Base-by-base conservation (phyloP, 2,329 filamentous ascomycete species). In the Nigrospora sphaerica region DNA sequence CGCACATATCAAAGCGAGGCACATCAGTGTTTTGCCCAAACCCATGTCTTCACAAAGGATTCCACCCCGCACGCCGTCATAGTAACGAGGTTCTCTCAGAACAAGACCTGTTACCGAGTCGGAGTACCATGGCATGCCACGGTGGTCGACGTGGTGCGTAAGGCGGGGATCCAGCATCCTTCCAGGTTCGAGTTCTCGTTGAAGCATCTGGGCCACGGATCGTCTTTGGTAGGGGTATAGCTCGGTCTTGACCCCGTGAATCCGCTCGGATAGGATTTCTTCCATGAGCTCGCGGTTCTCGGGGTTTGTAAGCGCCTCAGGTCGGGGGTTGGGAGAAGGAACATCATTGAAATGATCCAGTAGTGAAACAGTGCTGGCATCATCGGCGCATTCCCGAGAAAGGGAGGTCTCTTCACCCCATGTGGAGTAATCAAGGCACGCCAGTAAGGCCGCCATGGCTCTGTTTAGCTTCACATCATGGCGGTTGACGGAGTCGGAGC, bases 1-100 rank as follows among this genome's bases (percentile, higher is more conserved):
- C 3, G 88, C 83, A 23, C 95, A 70, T 35, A 96, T 82, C 2
- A 89, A 68, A 7, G 85, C 75, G 16, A 97, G 68, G 52, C 86
- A 92, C 12, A 96, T 95, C 23, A 96, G 67, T 0, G 92, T 96
- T 68, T 96, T 97, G 0, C 92, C 91, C 0, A 78, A 69, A 6
- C 85, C 85, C 86, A 91, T 91, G 52, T 87, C 84, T 59, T 93
- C 88, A 0, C 86, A 86, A 13, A 90, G 68, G 13, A 92, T 85
- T 3, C 90, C 92, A 32, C 91, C 90, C 48, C 77, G 74, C 6
- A 83, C 77, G 23, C 81, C 76, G 39, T 93, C 88, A 54, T 92
- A 95, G 48, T 79, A 78, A 3, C 77, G 75, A 12, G 86, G 83
- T n/a, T 85, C 78, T 33, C 72, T 72, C 0, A 87, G 61, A 41